phyloP scores from a whole-genome alignment of 768 basidiomycete species.

The Amanita rubescens region DNA sequence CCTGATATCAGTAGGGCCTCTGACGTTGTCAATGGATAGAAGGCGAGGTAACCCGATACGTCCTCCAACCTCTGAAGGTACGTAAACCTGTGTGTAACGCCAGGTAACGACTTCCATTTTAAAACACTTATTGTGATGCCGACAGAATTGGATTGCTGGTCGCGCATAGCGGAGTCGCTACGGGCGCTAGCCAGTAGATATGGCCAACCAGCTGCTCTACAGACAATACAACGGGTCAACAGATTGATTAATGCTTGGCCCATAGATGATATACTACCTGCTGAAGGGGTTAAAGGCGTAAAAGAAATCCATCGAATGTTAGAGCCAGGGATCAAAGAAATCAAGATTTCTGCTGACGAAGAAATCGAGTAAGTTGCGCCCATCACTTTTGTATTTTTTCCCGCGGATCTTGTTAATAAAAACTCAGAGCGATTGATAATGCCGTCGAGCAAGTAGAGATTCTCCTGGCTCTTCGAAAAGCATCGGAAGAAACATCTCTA shows the following conservation, averaged over 20 bases:
- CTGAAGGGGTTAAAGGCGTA: slow-evolving; percentile 60
- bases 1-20: background rate
- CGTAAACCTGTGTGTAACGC: slow-evolving; percentile 9
- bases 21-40: slow-evolving; percentile 46
- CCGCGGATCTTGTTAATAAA: background rate
- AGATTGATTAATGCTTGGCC: slow-evolving; percentile 67
- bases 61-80: slow-evolving; percentile 75
- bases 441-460: slow-evolving; percentile 63
- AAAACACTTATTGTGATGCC: slow-evolving; percentile 5
- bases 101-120: slow-evolving; percentile 8
- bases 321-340: slow-evolving; percentile 50
- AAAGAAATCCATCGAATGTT: slow-evolving; percentile 60
- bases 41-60: slow-evolving; percentile 52
- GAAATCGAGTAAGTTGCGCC: slow-evolving; percentile 52
- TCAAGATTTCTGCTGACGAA: slow-evolving; percentile 48
- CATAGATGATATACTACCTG: slow-evolving; percentile 56
- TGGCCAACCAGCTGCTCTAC: slow-evolving; percentile 38
- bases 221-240: slow-evolving; percentile 68
- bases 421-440: slow-evolving; percentile 59
- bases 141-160: slow-evolving; percentile 75
- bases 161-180: slow-evolving; percentile 56
- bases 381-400: background rate
- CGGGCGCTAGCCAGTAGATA: slow-evolving; percentile 47
- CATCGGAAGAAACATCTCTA: slow-evolving; percentile 51
- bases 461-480: slow-evolving; percentile 66